Evolutionary conservation across 2,329 filamentous ascomycete genomes (phyloP), one percentile per base, ranked within the genome.

Genomic region (Fonsecaea erecta): DNA sequence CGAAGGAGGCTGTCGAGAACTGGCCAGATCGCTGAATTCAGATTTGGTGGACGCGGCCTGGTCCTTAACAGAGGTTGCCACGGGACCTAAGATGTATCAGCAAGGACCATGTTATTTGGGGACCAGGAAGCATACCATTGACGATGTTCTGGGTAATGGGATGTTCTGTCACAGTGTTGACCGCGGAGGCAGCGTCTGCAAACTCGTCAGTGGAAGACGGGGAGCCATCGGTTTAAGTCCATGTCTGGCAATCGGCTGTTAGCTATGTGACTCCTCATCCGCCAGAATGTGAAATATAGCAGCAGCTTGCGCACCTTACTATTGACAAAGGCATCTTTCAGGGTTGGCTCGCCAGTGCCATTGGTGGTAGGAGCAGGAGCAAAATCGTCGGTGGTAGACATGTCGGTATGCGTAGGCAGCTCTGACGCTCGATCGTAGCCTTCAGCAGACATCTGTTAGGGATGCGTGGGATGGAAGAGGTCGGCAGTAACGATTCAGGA

Each of bases 11-110:
- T 80, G 79, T 67, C 83, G 82, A 62, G 84, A 77, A 73, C 81
- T 80, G 68, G 84, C 84, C 66, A 88, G 79, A 69, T 86, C 85
- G 70, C 80, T 81, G 74, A 88, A 84, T 76, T 88, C 86, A 68
- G 81, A 79, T 71, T 79, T 78, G 53, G 86, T 86, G 74, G 84
- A 84, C 70, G 80, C 79, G 64, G 81, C 80, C 76, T 88, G 82
- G 65, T 81, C 79, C 75, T 84, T 85, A 73, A 85, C 81, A 70
- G 81, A 84, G 71, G 86, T 80, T 64, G 82, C 84, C 65, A 87
- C 78, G 52, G 86, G 85, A 62, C 84, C 84, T 81, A 60, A 28
- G n/a, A 37, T 26, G n/a, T 53, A 18, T 60, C 37, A 64, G 62
- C 30, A 54, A 37, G 6, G 30, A 53, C 12, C 46, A 28, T 35